These are phyloP conservation scores for Irineochytrium annulatum DNA, from an alignment of 192 early-diverging fungal genomes.

Conservation along the genomic window DNA sequence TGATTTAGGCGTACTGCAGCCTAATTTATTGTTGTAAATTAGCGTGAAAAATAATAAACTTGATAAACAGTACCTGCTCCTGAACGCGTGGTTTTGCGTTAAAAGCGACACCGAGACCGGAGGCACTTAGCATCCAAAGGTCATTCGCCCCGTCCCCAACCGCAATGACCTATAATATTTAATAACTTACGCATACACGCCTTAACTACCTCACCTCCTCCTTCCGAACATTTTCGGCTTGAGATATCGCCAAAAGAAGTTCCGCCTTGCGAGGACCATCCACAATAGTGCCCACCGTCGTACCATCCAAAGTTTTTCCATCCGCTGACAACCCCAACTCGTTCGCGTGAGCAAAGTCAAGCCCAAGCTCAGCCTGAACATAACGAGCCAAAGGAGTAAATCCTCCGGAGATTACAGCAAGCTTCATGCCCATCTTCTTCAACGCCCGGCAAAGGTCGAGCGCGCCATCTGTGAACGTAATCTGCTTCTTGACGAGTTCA, in stretches of 20 bases:
- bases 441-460: slow-evolving; percentile 83
- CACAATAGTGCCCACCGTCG: slow-evolving; percentile 83
- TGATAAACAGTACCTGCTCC: slow-evolving; percentile 65
- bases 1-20: slow-evolving; percentile 89
- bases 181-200: slow-evolving; percentile 8
- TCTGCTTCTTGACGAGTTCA: slow-evolving; percentile 65
- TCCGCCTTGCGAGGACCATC: slow-evolving; percentile 92
- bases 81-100: slow-evolving; percentile 98
- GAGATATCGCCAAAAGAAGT: slow-evolving; percentile 91
- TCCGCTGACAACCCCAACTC: slow-evolving; percentile 82
- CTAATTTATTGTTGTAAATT: slow-evolving; percentile 35
- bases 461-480: slow-evolving; percentile 89
- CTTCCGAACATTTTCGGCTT: slow-evolving; percentile 77
- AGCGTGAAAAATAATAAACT: slow-evolving; percentile 3
- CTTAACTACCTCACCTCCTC: slow-evolving; percentile 60
- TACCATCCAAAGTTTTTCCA: slow-evolving; percentile 79
- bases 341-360: slow-evolving; percentile 99
- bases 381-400: slow-evolving; percentile 90
- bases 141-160: slow-evolving; percentile 99
- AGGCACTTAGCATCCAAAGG: slow-evolving; percentile 87
- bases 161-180: slow-evolving; percentile 68
- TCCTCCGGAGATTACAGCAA: slow-evolving; percentile 94
- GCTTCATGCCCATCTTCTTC: slow-evolving; percentile 88
- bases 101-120: slow-evolving; percentile 94
- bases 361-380: slow-evolving; percentile 82